Conservation (phyloP, 208 protist species). For the Leishmania martiniquensis region DNA sequence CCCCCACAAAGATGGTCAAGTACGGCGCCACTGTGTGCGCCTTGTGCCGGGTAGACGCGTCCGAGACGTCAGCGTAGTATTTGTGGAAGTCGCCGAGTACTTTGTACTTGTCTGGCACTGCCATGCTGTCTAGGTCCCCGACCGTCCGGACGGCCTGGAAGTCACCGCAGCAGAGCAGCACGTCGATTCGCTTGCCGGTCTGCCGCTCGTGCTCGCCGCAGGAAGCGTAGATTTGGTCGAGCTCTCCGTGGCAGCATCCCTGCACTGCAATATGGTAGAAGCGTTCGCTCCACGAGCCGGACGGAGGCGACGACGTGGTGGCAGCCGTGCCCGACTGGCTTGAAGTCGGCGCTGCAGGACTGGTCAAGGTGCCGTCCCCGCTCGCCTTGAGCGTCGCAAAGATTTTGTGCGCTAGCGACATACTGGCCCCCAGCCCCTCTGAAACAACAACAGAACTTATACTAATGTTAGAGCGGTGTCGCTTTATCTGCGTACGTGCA, state of each 20-base stretch:
- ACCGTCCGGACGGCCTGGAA: conserved; percentile 96
- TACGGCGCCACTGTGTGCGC: conserved; percentile 85
- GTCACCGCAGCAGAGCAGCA: conserved; percentile 98
- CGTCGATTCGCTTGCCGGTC: conserved; percentile 92
- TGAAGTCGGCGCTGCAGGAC: neutral
- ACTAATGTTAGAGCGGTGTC: no score
- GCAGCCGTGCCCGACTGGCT: neutral
- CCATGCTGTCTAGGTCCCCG: conserved; percentile 94
- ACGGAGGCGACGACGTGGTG: conserved; percentile 10
- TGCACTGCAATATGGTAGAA: conserved; percentile 94
- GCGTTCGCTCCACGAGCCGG: conserved; percentile 25
- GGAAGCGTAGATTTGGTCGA: conserved; percentile 96
- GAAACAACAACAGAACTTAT: neutral
- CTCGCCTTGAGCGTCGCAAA: conserved; percentile 29
- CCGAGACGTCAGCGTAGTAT: conserved; percentile 88
- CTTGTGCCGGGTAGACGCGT: neutral
- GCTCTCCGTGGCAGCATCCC: conserved; percentile 98
- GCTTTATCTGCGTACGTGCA: neutral
- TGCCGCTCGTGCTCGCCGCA: conserved; percentile 77
- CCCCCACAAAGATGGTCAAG: conserved; percentile 98
- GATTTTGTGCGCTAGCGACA: conserved; percentile 35
- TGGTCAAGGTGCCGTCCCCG: neutral
- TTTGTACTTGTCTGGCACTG: conserved; percentile 96
- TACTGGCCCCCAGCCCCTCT: neutral
- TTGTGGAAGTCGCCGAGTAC: conserved; percentile 95